These are phyloP conservation scores for Hygrocybe coccinea DNA, from an alignment of 768 basidiomycete species.

Conservation along the genomic window DNA sequence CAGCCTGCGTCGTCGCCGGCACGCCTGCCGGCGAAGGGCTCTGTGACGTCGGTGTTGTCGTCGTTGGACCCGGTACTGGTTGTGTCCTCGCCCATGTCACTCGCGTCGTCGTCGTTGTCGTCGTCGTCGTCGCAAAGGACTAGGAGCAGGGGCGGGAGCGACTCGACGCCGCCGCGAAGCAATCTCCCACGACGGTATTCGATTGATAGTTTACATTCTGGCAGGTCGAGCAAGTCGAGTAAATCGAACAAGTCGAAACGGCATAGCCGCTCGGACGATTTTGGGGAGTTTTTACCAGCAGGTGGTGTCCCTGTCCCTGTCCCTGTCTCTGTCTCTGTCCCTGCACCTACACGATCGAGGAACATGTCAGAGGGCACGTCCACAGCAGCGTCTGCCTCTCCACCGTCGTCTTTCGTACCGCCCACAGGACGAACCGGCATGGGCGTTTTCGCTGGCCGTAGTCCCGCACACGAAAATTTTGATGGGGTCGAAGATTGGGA, in stretches of 20 bases:
- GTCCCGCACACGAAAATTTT: slow-evolving; percentile 12
- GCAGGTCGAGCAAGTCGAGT: slow-evolving; percentile 17
- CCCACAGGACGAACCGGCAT: neutral
- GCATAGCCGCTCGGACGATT: slow-evolving; percentile 13
- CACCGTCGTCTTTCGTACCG: neutral
- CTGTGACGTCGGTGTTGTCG: slow-evolving; percentile 20
- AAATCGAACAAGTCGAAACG: slow-evolving; percentile 15
- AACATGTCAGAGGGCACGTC: neutral
- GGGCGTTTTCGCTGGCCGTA: neutral
- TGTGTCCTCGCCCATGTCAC: slow-evolving; percentile 28
- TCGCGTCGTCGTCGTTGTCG: slow-evolving; percentile 16
- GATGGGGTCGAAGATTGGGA: slow-evolving; percentile 48
- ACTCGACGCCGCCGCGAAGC: slow-evolving; percentile 14
- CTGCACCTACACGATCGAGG: slow-evolving; percentile 3
- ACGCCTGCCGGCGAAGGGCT: neutral
- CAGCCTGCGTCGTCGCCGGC: slow-evolving; percentile 9
- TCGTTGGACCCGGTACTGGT: slow-evolving; percentile 28
- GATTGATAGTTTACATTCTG: slow-evolving; percentile 17
- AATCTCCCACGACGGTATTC: slow-evolving; percentile 17
- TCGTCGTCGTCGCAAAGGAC: slow-evolving; percentile 15
- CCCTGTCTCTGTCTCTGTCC: slow-evolving; percentile 17
- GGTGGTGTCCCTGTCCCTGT: neutral
- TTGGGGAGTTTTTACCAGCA: slow-evolving; percentile 19
- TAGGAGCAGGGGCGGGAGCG: slow-evolving; percentile 28
- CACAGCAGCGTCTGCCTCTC: slow-evolving; percentile 3